Evolutionary conservation across 805 yeast genomes (phyloP).

Genomic region (Saccharomycopsis capsularis): DNA sequence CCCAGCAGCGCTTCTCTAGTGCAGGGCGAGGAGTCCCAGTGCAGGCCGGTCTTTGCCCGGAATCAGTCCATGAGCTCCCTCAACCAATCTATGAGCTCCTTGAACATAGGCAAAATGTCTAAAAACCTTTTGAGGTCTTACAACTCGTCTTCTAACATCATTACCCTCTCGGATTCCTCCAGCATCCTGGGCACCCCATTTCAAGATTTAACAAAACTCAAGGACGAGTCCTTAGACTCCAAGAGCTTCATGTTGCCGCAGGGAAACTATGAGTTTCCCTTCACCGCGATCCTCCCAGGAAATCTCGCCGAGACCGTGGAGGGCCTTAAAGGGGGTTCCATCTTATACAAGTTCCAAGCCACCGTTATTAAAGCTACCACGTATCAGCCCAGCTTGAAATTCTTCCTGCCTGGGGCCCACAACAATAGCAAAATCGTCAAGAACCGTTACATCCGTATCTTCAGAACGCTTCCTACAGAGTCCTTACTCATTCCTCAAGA

Average conservation of each 20-base stretch:
- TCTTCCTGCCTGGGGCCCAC: conserved; percentile 42
- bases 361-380: conserved; percentile 55
- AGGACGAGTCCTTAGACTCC: background rate
- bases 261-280: conserved; percentile 90
- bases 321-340: conserved; percentile 74
- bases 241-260: conserved; percentile 12
- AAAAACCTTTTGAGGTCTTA: conserved; percentile 3
- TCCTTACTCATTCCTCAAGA: conserved; percentile 82
- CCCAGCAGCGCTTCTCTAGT: background rate
- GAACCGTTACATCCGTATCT: conserved; percentile 67
- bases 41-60: no score
- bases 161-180: conserved; percentile 3
- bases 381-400: background rate
- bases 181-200: conserved; percentile 10
- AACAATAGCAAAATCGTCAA: conserved; percentile 47
- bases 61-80: background rate
- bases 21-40: background rate
- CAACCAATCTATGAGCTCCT: conserved; percentile 3
- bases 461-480: conserved; percentile 82
- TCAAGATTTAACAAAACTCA: conserved; percentile 1
- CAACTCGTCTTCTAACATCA: conserved; percentile 3
- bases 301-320: conserved; percentile 80
- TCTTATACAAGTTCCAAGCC: conserved; percentile 69
- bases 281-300: conserved; percentile 79
- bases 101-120: background rate